Base-by-base conservation (phyloP, 257 asterid species). In the Salvia hispanica region DNA sequence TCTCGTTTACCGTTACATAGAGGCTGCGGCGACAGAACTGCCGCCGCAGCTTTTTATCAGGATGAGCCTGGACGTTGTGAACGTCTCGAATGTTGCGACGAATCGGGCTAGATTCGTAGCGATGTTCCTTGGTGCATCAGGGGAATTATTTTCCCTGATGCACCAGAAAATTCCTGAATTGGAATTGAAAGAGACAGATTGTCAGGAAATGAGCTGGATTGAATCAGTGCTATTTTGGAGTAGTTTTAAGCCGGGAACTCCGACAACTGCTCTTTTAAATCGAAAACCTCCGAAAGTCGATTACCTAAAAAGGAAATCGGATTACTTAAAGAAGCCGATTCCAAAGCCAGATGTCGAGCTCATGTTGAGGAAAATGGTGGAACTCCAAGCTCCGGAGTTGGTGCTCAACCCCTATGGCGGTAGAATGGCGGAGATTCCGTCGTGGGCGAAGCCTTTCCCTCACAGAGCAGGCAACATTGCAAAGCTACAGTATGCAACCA, bases 151-250 rank as follows among this genome's bases (percentile, higher is more conserved):
- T 11, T 21, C 77, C 18, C 31, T 73, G n/a, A 64, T 72, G 78
- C 70, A 69, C 9, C 3, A 47, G 2, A 64, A 44, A 6, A 69
- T 86, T 33, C 87, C 92, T 0, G 84, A 81, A 59, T 1, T 86
- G 34, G 81, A 74, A 65, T 54, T 85, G 28, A 18, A 47, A 3
- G 63, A 48, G 59, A 21, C 46, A 0, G 84, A 81, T 31, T 83
- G 86, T 21, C 7, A 7, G 0, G 83, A 83, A 46, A 85, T 77
- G 89, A 79, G 77, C 5, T 85, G 88, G 91, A 54, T 74, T 0
- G 81, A 83, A 18, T 83, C 91, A 1, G 85, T 81, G 4, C 69
- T 85, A 2, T 79, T 6, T 69, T 83, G 83, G 81, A 58, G 81
- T 5, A 67, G 65, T 47, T 69, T 77, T 40, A 66, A 81, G 6